Conservation (phyloP, 2,329 filamentous ascomycete species). For the Neofusicoccum ribis region DNA sequence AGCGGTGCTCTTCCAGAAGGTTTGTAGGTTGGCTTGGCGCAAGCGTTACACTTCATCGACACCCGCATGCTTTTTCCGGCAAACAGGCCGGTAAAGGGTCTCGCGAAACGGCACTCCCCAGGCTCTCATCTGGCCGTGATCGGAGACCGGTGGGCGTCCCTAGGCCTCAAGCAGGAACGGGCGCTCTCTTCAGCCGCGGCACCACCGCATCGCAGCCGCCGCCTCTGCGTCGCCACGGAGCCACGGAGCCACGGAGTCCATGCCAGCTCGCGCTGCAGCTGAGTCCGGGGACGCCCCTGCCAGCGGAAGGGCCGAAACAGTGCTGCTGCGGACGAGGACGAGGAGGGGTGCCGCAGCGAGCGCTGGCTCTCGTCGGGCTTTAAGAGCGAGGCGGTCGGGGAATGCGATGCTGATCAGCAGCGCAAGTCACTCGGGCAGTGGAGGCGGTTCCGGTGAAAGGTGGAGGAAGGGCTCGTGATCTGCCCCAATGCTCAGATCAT, state of each 20-base stretch:
- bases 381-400: too few relatives aligned
- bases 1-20: neutral
- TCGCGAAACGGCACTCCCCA: neutral
- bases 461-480: slow-evolving; percentile 3
- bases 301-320: neutral
- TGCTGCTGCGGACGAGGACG: neutral
- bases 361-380: too few relatives aligned
- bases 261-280: neutral
- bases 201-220: neutral
- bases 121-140: neutral
- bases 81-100: neutral
- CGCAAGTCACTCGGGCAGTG: neutral
- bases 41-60: neutral
- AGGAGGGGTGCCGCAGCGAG: too few relatives aligned
- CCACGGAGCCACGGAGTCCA: neutral
- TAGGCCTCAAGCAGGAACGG: neutral
- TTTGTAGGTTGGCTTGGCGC: neutral
- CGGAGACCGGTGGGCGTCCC: neutral
- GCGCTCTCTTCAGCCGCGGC: neutral
- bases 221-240: too few relatives aligned
- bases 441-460: neutral
- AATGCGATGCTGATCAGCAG: neutral
- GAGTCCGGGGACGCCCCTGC: neutral
- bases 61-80: neutral
- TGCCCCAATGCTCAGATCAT: slow-evolving; percentile 9